These are phyloP conservation scores for Ceratocystis huliohia DNA, from an alignment of 2,329 filamentous ascomycete genomes.

Conservation along the genomic window DNA sequence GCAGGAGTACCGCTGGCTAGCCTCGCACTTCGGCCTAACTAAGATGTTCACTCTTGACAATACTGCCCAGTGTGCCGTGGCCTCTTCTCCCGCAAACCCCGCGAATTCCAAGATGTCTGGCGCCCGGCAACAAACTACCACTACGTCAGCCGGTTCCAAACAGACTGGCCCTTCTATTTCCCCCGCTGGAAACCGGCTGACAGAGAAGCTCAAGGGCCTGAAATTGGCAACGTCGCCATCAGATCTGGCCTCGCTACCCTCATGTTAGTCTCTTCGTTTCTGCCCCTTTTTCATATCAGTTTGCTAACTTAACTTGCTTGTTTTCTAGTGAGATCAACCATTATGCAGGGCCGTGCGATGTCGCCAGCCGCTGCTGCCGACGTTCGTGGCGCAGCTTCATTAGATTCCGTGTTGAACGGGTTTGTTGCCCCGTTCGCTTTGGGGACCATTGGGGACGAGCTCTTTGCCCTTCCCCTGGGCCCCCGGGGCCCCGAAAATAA, in stretches of 20 bases:
- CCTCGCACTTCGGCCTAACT: conserved; percentile 60
- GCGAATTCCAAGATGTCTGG: not conserved
- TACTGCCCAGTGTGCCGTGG: not conserved
- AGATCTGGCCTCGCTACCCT: conserved; percentile 19
- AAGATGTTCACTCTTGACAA: conserved; percentile 22
- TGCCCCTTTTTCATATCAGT: not conserved
- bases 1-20: conserved; percentile 75
- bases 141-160: conserved; percentile 6
- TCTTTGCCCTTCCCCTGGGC: conserved; percentile 79
- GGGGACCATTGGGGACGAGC: conserved; percentile 51
- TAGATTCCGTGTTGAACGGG: conserved; percentile 17
- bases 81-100: not conserved
- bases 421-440: not conserved
- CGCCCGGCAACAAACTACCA: not conserved
- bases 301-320: conserved; percentile 2
- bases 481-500: conserved; percentile 77
- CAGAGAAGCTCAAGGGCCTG: conserved; percentile 20
- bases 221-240: conserved; percentile 20
- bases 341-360: conserved; percentile 20
- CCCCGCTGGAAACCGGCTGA: conserved; percentile 11
- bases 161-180: not conserved
- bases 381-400: conserved; percentile 14
- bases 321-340: conserved; percentile 18
- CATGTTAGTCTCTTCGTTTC: conserved; percentile 10
- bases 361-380: conserved; percentile 14